Evolutionary conservation across 805 yeast genomes (phyloP).

Genomic region (Vanderwaltozyma polyspora): DNA sequence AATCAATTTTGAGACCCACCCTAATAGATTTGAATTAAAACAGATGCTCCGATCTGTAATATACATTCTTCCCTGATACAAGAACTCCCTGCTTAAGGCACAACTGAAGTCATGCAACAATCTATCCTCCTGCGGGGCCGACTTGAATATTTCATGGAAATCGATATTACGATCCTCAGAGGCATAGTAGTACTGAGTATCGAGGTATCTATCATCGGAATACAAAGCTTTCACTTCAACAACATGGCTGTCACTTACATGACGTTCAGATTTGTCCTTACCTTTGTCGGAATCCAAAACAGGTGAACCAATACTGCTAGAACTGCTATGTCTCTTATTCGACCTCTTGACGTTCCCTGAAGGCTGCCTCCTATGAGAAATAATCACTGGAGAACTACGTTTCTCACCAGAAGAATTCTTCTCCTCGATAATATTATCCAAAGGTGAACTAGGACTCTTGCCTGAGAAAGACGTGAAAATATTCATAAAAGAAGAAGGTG

Average conservation of each 20-base stretch:
- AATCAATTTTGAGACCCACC: conserved; percentile 70
- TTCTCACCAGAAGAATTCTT: neutral
- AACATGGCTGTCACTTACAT: neutral
- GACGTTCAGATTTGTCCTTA: neutral
- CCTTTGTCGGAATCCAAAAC: neutral
- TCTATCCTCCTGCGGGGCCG: conserved; percentile 57
- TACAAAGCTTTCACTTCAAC: conserved; percentile 22
- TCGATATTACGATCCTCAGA: conserved; percentile 53
- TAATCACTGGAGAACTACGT: conserved; percentile 16
- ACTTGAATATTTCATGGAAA: conserved; percentile 65
- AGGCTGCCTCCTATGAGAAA: conserved; percentile 22
- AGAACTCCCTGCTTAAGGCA: conserved; percentile 76
- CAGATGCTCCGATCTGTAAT: conserved; percentile 69
- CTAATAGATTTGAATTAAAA: conserved; percentile 69
- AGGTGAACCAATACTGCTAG: conserved; percentile 4
- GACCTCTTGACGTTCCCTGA: conserved; percentile 7
- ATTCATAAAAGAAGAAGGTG: conserved; percentile 2
- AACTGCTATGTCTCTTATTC: conserved; percentile 3
- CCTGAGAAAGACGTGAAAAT: conserved; percentile 2
- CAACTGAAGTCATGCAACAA: conserved; percentile 82
- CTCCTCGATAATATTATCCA: conserved; percentile 2
- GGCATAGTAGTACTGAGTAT: conserved; percentile 55
- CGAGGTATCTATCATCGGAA: conserved; percentile 45
- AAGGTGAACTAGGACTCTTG: neutral
- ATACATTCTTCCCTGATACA: conserved; percentile 79